These are phyloP conservation scores for Suhomyces emberorum DNA, from an alignment of 805 yeast species.

Conservation along the genomic window DNA sequence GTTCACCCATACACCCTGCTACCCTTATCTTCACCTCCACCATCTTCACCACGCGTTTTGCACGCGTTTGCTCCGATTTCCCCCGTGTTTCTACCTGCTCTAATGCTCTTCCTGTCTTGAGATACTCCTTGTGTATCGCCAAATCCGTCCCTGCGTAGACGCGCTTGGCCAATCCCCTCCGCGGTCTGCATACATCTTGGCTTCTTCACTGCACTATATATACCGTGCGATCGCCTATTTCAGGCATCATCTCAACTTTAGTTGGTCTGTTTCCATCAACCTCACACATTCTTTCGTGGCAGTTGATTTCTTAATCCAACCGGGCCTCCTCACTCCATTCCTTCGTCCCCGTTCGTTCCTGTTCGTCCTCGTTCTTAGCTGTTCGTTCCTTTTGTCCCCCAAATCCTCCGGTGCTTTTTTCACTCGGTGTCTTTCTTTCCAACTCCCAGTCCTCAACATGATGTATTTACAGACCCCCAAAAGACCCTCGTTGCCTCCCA, in stretches of 20 bases:
- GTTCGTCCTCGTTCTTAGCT: no score
- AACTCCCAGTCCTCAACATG: slow-evolving; percentile 4
- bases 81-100: not conserved
- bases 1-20: not conserved
- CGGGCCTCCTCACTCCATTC: no score
- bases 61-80: slow-evolving; percentile 1
- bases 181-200: no score
- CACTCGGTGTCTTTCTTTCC: no score
- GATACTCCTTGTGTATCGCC: not conserved
- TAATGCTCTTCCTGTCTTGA: not conserved
- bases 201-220: no score
- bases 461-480: slow-evolving; percentile 35
- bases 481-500: slow-evolving; percentile 26
- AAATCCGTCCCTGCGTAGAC: no score
- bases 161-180: no score
- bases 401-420: no score
- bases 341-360: slow-evolving; percentile 1
- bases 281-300: no score
- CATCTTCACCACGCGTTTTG: slow-evolving; percentile 1
- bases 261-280: no score
- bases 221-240: not conserved
- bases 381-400: no score
- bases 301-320: no score
- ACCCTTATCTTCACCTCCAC: not conserved
- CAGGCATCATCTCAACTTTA: slow-evolving; percentile 1